These are phyloP conservation scores for Cenococcum geophilum DNA, from an alignment of 495 filamentous ascomycete species.

Conservation along the genomic window DNA sequence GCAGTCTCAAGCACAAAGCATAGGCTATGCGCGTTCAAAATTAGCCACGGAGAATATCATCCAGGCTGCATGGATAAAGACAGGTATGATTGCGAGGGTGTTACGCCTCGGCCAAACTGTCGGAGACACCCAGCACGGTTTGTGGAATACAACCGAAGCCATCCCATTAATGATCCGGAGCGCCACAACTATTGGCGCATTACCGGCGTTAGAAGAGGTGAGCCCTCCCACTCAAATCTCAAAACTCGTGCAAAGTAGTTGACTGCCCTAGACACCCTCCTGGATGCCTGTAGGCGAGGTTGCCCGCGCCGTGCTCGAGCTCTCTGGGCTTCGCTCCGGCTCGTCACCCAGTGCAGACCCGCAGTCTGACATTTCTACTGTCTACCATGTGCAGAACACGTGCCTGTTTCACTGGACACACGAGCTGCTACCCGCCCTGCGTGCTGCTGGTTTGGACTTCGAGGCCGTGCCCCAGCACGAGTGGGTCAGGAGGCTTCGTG, in stretches of 20 bases:
- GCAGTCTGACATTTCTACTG: conserved; percentile 39
- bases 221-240: not conserved
- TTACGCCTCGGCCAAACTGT: conserved; percentile 56
- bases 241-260: not conserved
- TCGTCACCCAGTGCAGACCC: conserved; percentile 1
- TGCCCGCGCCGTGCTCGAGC: conserved; percentile 45
- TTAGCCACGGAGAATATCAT: conserved; percentile 46
- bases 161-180: conserved; percentile 53
- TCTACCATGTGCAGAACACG: conserved; percentile 45
- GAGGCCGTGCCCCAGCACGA: conserved; percentile 42
- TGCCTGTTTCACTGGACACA: conserved; percentile 47
- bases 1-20: conserved; percentile 41
- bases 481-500: conserved; percentile 47
- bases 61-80: conserved; percentile 31
- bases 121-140: conserved; percentile 46
- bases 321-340: conserved; percentile 28
- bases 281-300: conserved; percentile 56
- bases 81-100: conserved; percentile 36
- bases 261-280: conserved; percentile 18
- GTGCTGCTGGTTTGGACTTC: conserved; percentile 43
- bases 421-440: conserved; percentile 46
- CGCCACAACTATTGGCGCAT: conserved; percentile 43
- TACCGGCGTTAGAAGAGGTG: conserved; percentile 45
- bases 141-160: conserved; percentile 57
- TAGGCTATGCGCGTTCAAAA: conserved; percentile 57